Base-by-base conservation (phyloP, 805 yeast species). In the Wickerhamiella brachini region DNA sequence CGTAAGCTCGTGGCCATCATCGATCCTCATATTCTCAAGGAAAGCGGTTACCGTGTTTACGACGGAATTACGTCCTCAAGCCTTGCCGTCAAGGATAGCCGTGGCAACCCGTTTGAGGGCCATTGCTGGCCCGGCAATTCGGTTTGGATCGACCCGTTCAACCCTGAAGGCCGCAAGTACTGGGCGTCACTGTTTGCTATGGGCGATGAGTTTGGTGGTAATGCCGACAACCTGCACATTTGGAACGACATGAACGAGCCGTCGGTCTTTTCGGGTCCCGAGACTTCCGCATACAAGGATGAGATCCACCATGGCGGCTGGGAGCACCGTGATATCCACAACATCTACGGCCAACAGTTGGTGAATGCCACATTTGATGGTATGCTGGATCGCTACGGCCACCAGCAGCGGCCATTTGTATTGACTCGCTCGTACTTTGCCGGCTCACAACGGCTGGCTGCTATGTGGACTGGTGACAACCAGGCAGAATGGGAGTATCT, bases 201-300 rank as follows among this genome's bases (percentile, higher is more conserved):
- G 51, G 79, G 80, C 9, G 63, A 71, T 3, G 61, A 66, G 1
- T 71, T 75, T 49, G 70, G 73, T 49, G 77, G 76, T 1, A 59
- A 68, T 44, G 75, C 83, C 9, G 70, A 75, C 13, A 93, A 93
- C 61, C 65, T 87, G 46, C 82, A 82, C 60, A 69, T 93, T 18
- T 93, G 99, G 99, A 93, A 90, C 66, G 98, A 93, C 65, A 93
- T 93, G 99, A 86, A 85, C 67, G 99, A 93, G 68, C 97, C 97
- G 1, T 86, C 97, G 0, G 83, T 93, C 5, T 93, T 93, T 64
- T 78, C 82, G 58, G 98, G 97, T 1, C 95, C 97, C 1, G 98
- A 93, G 65, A 87, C 96, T 0, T 71, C 94, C 0, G 80, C 93
- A 20, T 95, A 94, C 34, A 83, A 83, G 59, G 95, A 88, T 65